These are phyloP conservation scores for Sporothrix humicola DNA, from an alignment of 2,329 filamentous ascomycete species.

Conservation along the genomic window DNA sequence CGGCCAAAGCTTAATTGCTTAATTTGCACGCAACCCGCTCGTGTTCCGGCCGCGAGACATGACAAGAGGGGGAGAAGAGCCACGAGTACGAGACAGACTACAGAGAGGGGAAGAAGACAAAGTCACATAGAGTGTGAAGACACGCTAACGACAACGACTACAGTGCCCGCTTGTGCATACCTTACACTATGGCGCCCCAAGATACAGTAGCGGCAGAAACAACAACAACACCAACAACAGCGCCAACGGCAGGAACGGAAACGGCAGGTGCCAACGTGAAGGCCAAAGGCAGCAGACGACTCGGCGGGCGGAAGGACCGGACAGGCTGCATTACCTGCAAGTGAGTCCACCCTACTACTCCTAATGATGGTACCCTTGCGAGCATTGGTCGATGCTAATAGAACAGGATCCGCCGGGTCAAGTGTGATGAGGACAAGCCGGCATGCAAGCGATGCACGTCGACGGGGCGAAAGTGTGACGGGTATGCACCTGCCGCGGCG, in stretches of 20 bases:
- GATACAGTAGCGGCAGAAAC: not conserved
- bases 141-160: not conserved
- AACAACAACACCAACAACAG: not conserved
- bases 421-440: constrained; percentile 27
- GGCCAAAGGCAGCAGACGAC: not conserved
- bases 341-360: not conserved
- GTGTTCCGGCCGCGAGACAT: not conserved
- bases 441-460: constrained; percentile 27
- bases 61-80: not conserved
- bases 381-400: not conserved
- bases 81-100: not conserved
- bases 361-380: too few species aligned
- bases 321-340: constrained; percentile 31
- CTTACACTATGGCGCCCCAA: not conserved
- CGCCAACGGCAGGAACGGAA: not conserved
- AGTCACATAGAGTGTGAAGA: not conserved
- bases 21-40: not conserved
- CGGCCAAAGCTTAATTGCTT: constrained; percentile 6
- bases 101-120: not conserved
- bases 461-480: constrained; percentile 24
- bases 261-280: not conserved
- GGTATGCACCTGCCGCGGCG: constrained; percentile 10
- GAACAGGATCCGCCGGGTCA: constrained; percentile 16
- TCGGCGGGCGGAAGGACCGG: constrained; percentile 23
- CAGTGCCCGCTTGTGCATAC: not conserved